Conservation (phyloP, 1,284 basidiomycete species). For the Cryptococcus sp. region DNA sequence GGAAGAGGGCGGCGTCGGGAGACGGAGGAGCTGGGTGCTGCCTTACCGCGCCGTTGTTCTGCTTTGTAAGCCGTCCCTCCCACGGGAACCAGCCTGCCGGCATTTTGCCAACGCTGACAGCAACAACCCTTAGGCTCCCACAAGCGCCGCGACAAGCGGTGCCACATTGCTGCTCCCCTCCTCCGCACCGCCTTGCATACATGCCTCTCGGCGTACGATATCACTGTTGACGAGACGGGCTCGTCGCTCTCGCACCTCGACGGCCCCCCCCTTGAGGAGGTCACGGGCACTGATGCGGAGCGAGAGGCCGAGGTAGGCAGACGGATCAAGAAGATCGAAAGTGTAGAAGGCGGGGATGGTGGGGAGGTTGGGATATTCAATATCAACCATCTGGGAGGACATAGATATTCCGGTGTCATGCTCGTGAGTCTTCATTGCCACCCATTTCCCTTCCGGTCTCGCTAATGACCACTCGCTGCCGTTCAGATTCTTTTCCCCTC, state of each 20-base stretch:
- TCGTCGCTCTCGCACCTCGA: constrained; percentile 56
- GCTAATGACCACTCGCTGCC: constrained; percentile 1
- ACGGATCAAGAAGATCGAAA: constrained; percentile 52
- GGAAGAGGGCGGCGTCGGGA: constrained; percentile 39
- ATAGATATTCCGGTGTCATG: constrained; percentile 86
- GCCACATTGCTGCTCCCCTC: constrained; percentile 76
- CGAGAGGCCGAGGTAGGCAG: constrained; percentile 53
- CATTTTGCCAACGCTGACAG: background rate
- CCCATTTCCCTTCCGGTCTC: background rate
- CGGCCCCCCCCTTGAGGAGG: constrained; percentile 54
- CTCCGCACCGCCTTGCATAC: constrained; percentile 57
- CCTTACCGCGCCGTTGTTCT: constrained; percentile 68
- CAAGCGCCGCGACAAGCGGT: constrained; percentile 84
- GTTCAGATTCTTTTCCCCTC: constrained; percentile 76
- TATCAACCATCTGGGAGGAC: constrained; percentile 85
- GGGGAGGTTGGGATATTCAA: constrained; percentile 69
- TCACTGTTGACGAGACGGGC: constrained; percentile 47
- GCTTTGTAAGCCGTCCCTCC: constrained; percentile 61
- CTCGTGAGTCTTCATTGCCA: constrained; percentile 58
- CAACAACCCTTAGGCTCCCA: constrained; percentile 66
- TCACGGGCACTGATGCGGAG: constrained; percentile 57
- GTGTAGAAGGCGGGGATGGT: constrained; percentile 52
- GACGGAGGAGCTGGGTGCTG: constrained; percentile 61
- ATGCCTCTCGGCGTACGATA: constrained; percentile 40
- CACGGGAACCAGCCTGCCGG: no score